Percentiles rank a stretch among this genome's conserved stretches.
These are phyloP conservation scores for Erysimum pusillum DNA, from an alignment of 441 rosid species.

Conservation along the genomic window DNA sequence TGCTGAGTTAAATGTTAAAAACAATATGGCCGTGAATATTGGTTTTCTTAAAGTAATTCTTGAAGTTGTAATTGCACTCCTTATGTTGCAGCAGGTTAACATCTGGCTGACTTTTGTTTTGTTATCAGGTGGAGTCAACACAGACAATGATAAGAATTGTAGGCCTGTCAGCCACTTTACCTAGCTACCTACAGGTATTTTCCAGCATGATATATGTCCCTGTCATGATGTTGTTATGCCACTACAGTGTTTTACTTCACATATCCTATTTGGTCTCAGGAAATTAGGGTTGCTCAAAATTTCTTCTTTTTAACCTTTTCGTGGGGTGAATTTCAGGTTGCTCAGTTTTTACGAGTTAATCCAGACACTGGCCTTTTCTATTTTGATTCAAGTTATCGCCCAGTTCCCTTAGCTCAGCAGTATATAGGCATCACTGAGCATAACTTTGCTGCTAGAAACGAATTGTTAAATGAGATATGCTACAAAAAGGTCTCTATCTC, in stretches of 20 bases:
- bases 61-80: slow-evolving; percentile 20
- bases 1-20: slow-evolving; percentile 29
- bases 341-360: slow-evolving; percentile 95
- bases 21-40: slow-evolving; percentile 34
- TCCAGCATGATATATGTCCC: slow-evolving; percentile 24
- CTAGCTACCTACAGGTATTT: slow-evolving; percentile 90
- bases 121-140: slow-evolving; percentile 91
- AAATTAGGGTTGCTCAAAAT: slow-evolving; percentile 8
- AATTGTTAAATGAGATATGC: slow-evolving; percentile 90
- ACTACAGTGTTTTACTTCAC: slow-evolving; percentile 31
- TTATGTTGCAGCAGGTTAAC: slow-evolving; percentile 28
- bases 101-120: slow-evolving; percentile 36
- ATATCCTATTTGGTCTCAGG: slow-evolving; percentile 19
- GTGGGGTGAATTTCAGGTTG: slow-evolving; percentile 70
- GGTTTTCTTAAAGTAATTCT: slow-evolving; percentile 20
- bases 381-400: slow-evolving; percentile 99
- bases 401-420: slow-evolving; percentile 97
- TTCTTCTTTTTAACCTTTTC: slow-evolving; percentile 26
- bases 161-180: slow-evolving; percentile 98
- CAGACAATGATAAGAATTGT: slow-evolving; percentile 99
- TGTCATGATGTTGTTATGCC: slow-evolving; percentile 36
- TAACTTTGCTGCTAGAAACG: slow-evolving; percentile 86
- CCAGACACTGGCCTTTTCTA: slow-evolving; percentile 91
- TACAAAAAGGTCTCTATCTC: slow-evolving; percentile 79
- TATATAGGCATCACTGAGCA: slow-evolving; percentile 98